These are phyloP conservation scores for Auxenochlorella pyrenoidosa DNA, from an alignment of 139 green algal species.

Conservation along the genomic window DNA sequence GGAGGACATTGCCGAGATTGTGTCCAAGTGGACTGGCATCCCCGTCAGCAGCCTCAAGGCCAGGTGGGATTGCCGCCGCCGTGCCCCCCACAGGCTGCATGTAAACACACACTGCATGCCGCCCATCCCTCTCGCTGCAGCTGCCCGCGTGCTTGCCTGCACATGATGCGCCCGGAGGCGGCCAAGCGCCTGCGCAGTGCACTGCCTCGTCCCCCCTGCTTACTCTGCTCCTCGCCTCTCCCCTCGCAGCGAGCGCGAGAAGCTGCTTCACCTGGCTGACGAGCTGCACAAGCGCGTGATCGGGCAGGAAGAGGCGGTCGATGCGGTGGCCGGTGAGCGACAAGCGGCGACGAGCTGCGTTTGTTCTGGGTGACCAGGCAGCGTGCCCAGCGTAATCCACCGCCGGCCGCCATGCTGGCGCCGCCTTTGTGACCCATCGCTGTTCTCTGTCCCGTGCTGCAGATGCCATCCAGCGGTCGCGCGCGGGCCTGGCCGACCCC, in stretches of 20 bases:
- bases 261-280: constrained; percentile 92
- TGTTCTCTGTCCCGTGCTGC: neutral
- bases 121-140: no score
- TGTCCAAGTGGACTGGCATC: constrained; percentile 95
- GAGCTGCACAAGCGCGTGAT: constrained; percentile 93
- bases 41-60: constrained; percentile 84
- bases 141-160: no score
- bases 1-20: constrained; percentile 94
- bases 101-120: no score
- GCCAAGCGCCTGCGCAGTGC: neutral
- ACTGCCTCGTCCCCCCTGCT: neutral
- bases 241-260: constrained; percentile 80
- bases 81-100: neutral
- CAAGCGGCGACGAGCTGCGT: no score
- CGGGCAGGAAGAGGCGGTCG: constrained; percentile 91
- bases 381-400: no score
- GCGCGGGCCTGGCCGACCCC: constrained; percentile 91
- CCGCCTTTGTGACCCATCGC: no score
- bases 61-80: constrained; percentile 32
- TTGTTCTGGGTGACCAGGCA: no score
- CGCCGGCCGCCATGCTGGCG: no score
- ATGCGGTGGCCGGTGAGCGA: constrained; percentile 65
- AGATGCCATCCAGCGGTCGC: constrained; percentile 94
- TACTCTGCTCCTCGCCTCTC: neutral
- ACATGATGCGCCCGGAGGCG: neutral